phyloP scores from a whole-genome alignment of 2,329 filamentous ascomycete species.

The Nakataea oryzae region DNA sequence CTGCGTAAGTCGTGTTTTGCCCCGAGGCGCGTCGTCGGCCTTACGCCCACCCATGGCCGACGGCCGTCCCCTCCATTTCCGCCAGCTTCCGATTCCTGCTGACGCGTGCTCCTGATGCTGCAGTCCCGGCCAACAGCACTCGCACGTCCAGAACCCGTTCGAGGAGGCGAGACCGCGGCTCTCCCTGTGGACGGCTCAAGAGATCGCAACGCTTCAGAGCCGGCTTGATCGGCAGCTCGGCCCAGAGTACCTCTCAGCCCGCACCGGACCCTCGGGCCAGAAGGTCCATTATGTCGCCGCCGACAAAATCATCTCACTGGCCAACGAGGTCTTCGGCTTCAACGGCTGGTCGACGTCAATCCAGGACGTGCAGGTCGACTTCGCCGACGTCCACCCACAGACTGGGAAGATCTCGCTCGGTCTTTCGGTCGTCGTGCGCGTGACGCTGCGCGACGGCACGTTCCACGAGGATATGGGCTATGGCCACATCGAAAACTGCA shows the following conservation, averaged over 20 bases:
- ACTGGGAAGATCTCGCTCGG: constrained; percentile 75
- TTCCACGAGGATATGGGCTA: constrained; percentile 97
- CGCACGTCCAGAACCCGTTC: constrained; percentile 64
- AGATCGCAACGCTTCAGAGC: constrained; percentile 80
- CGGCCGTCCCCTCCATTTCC: neutral
- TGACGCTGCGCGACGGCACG: constrained; percentile 87
- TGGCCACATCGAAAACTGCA: constrained; percentile 91
- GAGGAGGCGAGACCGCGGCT: constrained; percentile 60
- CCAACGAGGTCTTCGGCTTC: constrained; percentile 93
- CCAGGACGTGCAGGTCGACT: constrained; percentile 89
- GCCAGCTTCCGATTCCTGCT: neutral
- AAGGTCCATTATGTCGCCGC: constrained; percentile 92
- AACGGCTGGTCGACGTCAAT: constrained; percentile 98
- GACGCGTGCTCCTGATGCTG: neutral
- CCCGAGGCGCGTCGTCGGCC: neutral
- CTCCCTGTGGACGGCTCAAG: constrained; percentile 73
- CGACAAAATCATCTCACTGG: constrained; percentile 90
- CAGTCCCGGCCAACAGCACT: constrained; percentile 63
- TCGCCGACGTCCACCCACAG: constrained; percentile 75
- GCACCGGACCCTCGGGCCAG: constrained; percentile 70
- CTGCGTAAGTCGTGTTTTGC: constrained; percentile 9
- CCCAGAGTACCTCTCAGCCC: constrained; percentile 87
- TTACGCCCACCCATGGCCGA: neutral
- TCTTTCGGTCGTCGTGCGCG: constrained; percentile 79
- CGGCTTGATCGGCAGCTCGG: constrained; percentile 88